These are phyloP conservation scores for Macadamia tetraphylla DNA, from an alignment of 164 flowering plant species.

Conservation along the genomic window DNA sequence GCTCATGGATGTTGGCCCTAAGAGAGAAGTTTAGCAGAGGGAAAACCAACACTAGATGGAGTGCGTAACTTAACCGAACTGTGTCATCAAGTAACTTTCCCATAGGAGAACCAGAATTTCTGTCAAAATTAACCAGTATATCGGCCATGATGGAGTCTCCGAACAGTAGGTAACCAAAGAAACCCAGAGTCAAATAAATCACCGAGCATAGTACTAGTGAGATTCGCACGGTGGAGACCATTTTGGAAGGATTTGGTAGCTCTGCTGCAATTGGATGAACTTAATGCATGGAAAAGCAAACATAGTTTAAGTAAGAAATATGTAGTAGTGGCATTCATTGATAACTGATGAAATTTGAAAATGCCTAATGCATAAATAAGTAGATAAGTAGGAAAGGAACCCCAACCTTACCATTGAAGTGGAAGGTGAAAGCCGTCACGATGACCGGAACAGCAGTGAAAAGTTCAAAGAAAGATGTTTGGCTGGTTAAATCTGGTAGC, in stretches of 20 bases:
- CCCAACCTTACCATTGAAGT: constrained; percentile 72
- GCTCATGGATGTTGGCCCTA: constrained; percentile 59
- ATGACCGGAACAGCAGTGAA: constrained; percentile 93
- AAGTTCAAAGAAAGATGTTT: constrained; percentile 59
- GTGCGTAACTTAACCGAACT: constrained; percentile 75
- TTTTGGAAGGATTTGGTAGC: constrained; percentile 48
- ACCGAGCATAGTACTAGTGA: constrained; percentile 56
- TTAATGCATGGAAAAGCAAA: constrained; percentile 25
- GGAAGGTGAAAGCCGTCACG: constrained; percentile 91
- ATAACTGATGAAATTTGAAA: no score
- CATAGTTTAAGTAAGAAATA: no score
- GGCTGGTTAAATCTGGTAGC: constrained; percentile 46
- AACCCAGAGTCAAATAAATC: constrained; percentile 61
- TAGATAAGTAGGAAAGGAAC: no score
- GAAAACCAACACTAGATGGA: constrained; percentile 81
- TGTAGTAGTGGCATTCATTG: no score
- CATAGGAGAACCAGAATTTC: constrained; percentile 27
- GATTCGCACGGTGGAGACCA: constrained; percentile 55
- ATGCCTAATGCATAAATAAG: no score
- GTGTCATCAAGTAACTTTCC: constrained; percentile 51
- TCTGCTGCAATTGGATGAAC: constrained; percentile 83
- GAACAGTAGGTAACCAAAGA: constrained; percentile 78
- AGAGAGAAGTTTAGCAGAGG: constrained; percentile 78
- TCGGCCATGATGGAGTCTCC: constrained; percentile 73
- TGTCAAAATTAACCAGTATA: constrained; percentile 74